Base-by-base conservation (phyloP, 768 basidiomycete genomes). In the Podaxis sp. region DNA sequence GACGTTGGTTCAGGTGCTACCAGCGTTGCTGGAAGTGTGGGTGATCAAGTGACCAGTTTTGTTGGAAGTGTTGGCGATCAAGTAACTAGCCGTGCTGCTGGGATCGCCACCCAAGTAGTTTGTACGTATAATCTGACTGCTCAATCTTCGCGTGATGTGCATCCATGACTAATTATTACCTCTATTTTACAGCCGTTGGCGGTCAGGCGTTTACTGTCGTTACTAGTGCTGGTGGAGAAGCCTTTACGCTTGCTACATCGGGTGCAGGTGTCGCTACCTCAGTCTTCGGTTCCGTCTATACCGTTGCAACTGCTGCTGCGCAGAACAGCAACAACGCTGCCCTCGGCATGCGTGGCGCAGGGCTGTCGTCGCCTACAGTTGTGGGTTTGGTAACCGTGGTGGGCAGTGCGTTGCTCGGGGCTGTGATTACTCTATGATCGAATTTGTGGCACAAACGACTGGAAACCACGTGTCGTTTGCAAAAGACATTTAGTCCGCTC, bases 211-310 rank as follows among this genome's bases (percentile, higher is more conserved):
- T 78, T 55, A 90, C 85, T 13, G 70, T 89, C 20, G 73, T 90
- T 30, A 87, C 84, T 15, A 84, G 82, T 46, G 80, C 70, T 10
- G 89, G 86, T 6, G 88, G 87, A 11, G 67, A 78, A 49, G 88
- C 81, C 1, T 73, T 88, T 62, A 90, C 88, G 0, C 78, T 90
- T 20, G 87, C 86, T 28, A 70, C 65, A 3, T 74, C 74, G 2
- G 80, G 76, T 5, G 78, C 70, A 46, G 79, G 68, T 15, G 75
- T 76, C 15, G 76, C 73, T 7, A 87, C 86, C 30, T 79, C 82
- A 20, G 80, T 78, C 64, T 84, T 79, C 26, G 87, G 87, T 38
- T 79, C 80, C 7, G 69, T 81, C 1, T 87, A 80, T 72, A 86
- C 82, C 15, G 76, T 80, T 22, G 81, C 82, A 1, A 82, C 82